Evolutionary conservation across 2,329 filamentous ascomycete genomes (phyloP), one percentile per base, ranked within the genome.

Genomic region (Talaromyces sp.): DNA sequence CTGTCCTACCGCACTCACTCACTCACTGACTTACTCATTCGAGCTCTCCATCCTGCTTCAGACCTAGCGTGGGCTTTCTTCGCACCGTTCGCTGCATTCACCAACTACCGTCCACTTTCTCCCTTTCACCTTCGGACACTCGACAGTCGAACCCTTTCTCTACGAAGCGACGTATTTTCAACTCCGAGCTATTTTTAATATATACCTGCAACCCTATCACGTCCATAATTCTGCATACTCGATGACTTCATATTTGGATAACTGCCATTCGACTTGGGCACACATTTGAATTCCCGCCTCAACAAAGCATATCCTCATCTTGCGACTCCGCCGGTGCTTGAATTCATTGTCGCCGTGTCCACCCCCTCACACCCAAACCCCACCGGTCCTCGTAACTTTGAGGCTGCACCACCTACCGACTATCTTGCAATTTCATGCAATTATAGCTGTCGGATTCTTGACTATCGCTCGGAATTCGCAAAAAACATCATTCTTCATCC

Each of bases 341-440:
- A 19, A 39, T n/a, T 27, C 43, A 61, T 61, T 50, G 33, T 39
- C 59, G 59, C 59, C 59, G 45, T 49, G 33, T 52, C 45, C 45
- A 50, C 59, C 59, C 58, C 58, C 58, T 61, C 58, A 61, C n/a
- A 47, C 35, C 41, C 43, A 47, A 47, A 61, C 58, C 58, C 59
- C 59, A 61, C 59, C 37, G 57, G 59, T 61, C 39, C 43, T 61
- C n/a, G n/a, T 49, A 35, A 61, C 43, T 61, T 49, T 15, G 58
- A 47, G n/a, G 41, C 27, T 61, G 27, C 58, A 61, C 59, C 45
- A 49, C 27, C 45, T 59, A 6, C 37, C n/a, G 19, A 35, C 10
- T 37, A 56, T 9, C 52, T 57, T 39, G 33, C 54, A 57, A 25
- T 39, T 11, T 37, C 33, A 37, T 56, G 17, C 37, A 27, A 31